Evolutionary conservation across 2,329 filamentous ascomycete genomes (phyloP), one percentile per base, ranked within the genome.

Genomic region (Beauveria scarabaeidicola): DNA sequence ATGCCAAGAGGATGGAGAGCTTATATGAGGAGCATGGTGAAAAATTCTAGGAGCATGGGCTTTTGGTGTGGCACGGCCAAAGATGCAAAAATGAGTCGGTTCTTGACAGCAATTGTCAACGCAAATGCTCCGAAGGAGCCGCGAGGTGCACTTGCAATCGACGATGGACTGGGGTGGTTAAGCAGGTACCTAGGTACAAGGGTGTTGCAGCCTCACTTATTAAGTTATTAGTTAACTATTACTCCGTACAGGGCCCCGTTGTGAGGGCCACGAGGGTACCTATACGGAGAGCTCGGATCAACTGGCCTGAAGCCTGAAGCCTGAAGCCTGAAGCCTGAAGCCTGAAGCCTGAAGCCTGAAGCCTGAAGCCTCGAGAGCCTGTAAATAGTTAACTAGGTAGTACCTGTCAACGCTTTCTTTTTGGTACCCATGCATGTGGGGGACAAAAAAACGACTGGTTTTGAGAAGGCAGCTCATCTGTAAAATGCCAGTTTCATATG

Each of bases 91-190:
- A 38, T 36, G 43, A 29, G 21, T 21, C 17, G 9, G 13, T 8
- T 15, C 52, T 46, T 1, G 41, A 38, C 40, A 13, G 52, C 53
- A 47, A 29, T 15, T 47, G 52, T 29, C 48, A 21, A 51, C 11
- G 50, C 57, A 59, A 59, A 59, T n/a, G 57, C 47, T 59, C 57
- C 57, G 57, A 41, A 21, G 25, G 3, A 52, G 38, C 57, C 57
- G 36, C 25, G 53, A 36, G 51, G 36, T 25, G 43, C 53, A 56
- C 29, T 47, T 47, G 53, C 53, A 36, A 56, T 56, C 53, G 53
- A 40, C 25, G 41, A 46, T 55, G 47, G 27, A 5, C 5, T 19
- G 32, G 32, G 32, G 32, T 11, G 32, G 7, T 6, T 3, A 9
- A 38, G n/a, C 8, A 21, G n/a, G 5, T 19, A 41, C 50, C 3